Percentiles rank a stretch among this genome's conserved stretches.
These are phyloP conservation scores for Melampsora americana DNA, from an alignment of 1,284 basidiomycete genomes.

Conservation along the genomic window DNA sequence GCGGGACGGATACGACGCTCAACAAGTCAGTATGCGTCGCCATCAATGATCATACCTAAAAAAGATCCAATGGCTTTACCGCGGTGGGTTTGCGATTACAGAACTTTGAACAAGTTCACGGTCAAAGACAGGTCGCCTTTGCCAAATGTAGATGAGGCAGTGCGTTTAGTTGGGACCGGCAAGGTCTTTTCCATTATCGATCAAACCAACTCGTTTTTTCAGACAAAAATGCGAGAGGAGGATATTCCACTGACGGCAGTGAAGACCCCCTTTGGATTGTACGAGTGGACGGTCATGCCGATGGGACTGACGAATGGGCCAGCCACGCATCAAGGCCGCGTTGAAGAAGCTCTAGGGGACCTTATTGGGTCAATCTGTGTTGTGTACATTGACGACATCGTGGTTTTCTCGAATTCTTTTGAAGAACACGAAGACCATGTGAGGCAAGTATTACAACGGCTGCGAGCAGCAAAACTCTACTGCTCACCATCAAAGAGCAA, in stretches of 20 bases:
- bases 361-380: constrained; percentile 56
- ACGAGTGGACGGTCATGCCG: constrained; percentile 59
- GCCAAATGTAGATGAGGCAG: constrained; percentile 12
- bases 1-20: constrained; percentile 31
- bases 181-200: constrained; percentile 55
- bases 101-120: constrained; percentile 1
- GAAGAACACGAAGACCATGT: constrained; percentile 53
- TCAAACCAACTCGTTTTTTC: constrained; percentile 58
- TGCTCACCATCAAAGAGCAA: constrained; percentile 11
- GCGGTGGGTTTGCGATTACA: constrained; percentile 45
- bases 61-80: constrained; percentile 46
- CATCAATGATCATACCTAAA: constrained; percentile 13
- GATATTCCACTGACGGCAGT: constrained; percentile 56
- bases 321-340: constrained; percentile 50
- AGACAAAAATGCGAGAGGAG: constrained; percentile 55
- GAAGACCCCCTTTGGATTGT: constrained; percentile 55
- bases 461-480: neutral
- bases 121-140: constrained; percentile 7
- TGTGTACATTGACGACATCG: constrained; percentile 58
- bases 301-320: constrained; percentile 56
- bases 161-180: neutral
- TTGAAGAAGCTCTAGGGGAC: constrained; percentile 44
- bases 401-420: constrained; percentile 56
- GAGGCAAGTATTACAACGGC: neutral
- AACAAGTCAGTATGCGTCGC: neutral